These are phyloP conservation scores for Symbiodinium pilosum DNA, from an alignment of 73 alveolate species.

Conservation along the genomic window DNA sequence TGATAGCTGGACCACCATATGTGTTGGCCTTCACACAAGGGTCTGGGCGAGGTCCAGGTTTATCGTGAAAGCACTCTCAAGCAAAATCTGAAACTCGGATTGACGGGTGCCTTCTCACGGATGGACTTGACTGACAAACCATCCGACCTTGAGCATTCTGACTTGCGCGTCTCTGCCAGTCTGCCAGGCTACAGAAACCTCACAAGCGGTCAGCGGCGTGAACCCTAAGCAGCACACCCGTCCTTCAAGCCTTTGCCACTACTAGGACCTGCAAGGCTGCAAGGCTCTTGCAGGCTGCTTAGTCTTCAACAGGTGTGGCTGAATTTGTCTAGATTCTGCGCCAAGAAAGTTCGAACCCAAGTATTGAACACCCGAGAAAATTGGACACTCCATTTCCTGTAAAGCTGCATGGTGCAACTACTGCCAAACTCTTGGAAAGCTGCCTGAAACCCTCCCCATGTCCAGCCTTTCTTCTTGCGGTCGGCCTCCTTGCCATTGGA, in stretches of 20 bases:
- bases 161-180: too few species aligned
- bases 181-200: neutral
- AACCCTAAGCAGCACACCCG: neutral
- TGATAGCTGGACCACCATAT: constrained; percentile 59
- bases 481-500: neutral
- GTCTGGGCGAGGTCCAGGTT: too few species aligned
- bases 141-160: constrained; percentile 30
- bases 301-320: too few species aligned
- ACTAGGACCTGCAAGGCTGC: constrained; percentile 10
- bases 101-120: constrained; percentile 40
- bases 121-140: constrained; percentile 53
- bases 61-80: too few species aligned
- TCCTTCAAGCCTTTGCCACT: constrained; percentile 42
- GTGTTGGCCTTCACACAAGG: constrained; percentile 31
- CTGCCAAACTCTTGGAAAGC: neutral
- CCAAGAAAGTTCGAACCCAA: too few species aligned
- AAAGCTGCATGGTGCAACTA: neutral
- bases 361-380: too few species aligned
- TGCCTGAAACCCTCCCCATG: neutral
- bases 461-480: neutral
- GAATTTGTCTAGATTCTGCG: too few species aligned
- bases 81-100: too few species aligned
- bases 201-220: neutral
- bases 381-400: too few species aligned
- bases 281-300: too few species aligned